Evolutionary conservation across 257 asterid genomes (phyloP).

Genomic region (Solanum gracilifrons): DNA sequence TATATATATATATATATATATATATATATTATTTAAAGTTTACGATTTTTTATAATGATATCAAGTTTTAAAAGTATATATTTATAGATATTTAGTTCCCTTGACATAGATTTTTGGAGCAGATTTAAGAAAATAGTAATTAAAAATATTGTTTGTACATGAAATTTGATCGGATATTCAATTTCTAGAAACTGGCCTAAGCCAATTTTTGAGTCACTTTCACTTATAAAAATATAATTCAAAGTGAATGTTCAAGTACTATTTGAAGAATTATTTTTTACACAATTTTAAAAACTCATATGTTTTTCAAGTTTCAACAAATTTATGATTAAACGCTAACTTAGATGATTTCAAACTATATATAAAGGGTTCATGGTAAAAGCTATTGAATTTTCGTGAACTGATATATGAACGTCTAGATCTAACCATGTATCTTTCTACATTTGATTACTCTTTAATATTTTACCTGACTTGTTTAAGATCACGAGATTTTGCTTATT

Average conservation of each 20-base stretch:
- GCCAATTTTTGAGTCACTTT: neutral
- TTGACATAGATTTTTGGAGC: neutral
- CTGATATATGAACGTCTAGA: neutral
- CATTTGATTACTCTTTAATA: neutral
- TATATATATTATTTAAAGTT: neutral
- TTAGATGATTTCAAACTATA: neutral
- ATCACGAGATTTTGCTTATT: neutral
- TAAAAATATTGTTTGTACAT: neutral
- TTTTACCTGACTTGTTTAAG: neutral
- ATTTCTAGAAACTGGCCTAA: neutral
- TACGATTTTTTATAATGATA: neutral
- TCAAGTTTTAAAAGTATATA: neutral
- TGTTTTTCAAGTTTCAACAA: neutral
- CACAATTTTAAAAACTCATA: neutral
- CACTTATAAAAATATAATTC: neutral
- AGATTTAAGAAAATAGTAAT: neutral
- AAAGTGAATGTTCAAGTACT: neutral
- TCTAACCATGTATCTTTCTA: neutral
- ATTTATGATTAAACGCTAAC: neutral
- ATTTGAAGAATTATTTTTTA: neutral
- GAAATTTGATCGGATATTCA: neutral
- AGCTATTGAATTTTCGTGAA: neutral
- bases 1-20: neutral
- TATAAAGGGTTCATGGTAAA: neutral
- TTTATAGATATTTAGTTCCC: neutral